Base-by-base conservation (phyloP, 2,329 filamentous ascomycete genomes). In the Pseudogymnoascus pannorum region DNA sequence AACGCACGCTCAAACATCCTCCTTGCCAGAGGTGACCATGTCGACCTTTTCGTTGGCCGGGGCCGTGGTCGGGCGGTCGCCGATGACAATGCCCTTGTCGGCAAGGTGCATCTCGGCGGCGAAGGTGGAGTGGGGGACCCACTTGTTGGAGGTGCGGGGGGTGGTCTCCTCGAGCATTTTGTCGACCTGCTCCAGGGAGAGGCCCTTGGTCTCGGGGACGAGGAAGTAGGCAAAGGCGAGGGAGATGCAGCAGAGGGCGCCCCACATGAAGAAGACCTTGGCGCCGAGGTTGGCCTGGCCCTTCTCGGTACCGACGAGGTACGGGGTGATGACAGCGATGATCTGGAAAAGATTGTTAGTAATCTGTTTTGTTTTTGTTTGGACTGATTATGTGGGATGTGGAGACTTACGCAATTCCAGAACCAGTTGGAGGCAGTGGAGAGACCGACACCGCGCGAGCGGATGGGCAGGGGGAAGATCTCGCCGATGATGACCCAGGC, bases 381-480 rank as follows among this genome's bases (percentile, higher is more conserved):
- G n/a, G n/a, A n/a, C n/a, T n/a, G n/a, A n/a, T n/a, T n/a, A n/a
- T n/a, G 6, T 9, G 8, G 22, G 29, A 7, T 12, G 22, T n/a
- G 14, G 20, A 5, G 12, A 58, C 54, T 58, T 58, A 58, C 54
- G 74, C 86, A 89, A 79, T 91, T 92, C 90, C 90, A 93, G 63
- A 93, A 82, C 91, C 90, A 94, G 83, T 95, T 94, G 72, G 87
- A 91, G 63, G 89, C 89, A 16, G 89, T 94, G 60, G 89, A 92
- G 59, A 94, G 82, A 70, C 82, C 91, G 63, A 95, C 90, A 77
- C 91, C 91, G 68, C 90, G 88, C 35, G 91, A 89, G 71, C 90
- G 88, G 75, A 94, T 92, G 65, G 89, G 89, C 60, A 94, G 83
- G 60, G 90, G 89, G 82, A 87, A 93, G 74, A 93, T 88, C 79